phyloP scores from a whole-genome alignment of 202 grass and related monocot genomes.

The Alloteropsis angusta region DNA sequence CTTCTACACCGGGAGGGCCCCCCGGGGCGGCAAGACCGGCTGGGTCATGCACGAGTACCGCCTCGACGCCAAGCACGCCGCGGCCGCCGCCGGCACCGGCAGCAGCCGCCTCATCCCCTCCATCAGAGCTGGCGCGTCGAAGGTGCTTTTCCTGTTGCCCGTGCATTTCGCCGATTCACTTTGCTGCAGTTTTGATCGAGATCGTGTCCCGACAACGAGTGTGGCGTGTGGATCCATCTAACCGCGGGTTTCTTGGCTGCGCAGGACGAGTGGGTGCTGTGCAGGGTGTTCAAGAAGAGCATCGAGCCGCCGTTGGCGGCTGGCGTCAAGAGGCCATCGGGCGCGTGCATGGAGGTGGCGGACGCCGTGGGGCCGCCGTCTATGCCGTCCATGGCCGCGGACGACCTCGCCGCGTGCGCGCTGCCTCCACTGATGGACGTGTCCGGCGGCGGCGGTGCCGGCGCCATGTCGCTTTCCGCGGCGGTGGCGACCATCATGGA shows the following conservation, averaged over 20 bases:
- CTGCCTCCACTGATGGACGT: slow-evolving; percentile 47
- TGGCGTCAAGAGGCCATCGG: neutral
- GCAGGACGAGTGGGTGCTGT: slow-evolving; percentile 64
- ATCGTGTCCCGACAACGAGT: neutral
- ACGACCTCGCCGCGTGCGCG: slow-evolving; percentile 8
- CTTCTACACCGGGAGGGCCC: slow-evolving; percentile 69
- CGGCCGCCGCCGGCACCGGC: neutral
- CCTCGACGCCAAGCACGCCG: slow-evolving; percentile 33
- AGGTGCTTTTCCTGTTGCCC: slow-evolving; percentile 13
- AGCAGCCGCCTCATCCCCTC: neutral
- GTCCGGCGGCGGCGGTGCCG: neutral
- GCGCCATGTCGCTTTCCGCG: neutral
- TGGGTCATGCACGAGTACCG: slow-evolving; percentile 97
- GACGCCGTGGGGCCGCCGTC: neutral
- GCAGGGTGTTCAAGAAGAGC: slow-evolving; percentile 60
- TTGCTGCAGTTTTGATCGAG: neutral
- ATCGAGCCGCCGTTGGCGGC: slow-evolving; percentile 17
- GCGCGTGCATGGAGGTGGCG: neutral
- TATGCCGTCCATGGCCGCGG: slow-evolving; percentile 7
- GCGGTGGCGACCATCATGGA: slow-evolving; percentile 1
- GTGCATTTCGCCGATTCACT: neutral
- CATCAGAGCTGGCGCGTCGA: slow-evolving; percentile 19
- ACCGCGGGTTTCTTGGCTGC: neutral
- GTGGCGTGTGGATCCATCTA: slow-evolving; percentile 8
- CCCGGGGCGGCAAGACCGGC: slow-evolving; percentile 51